phyloP scores from a whole-genome alignment of 1,284 basidiomycete species.

The Gastroboletus turbinatus region DNA sequence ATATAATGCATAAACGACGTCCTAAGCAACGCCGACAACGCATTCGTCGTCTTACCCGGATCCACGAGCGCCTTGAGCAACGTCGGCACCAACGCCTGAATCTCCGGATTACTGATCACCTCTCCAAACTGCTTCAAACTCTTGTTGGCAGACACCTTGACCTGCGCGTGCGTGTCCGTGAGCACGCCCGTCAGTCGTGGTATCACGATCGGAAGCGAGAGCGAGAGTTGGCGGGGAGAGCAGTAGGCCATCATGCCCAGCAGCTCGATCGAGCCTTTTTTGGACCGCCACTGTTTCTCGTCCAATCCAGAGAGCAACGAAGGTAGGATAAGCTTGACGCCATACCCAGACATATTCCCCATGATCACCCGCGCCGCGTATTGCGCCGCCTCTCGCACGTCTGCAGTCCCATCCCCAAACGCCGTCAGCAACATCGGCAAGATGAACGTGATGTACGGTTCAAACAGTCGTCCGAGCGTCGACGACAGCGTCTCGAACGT shows the following conservation, averaged over 20 bases:
- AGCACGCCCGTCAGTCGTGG: slow-evolving; percentile 93
- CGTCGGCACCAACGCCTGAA: slow-evolving; percentile 88
- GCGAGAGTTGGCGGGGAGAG: slow-evolving; percentile 92
- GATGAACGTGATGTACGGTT: slow-evolving; percentile 90
- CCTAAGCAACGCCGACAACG: slow-evolving; percentile 82
- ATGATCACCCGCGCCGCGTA: slow-evolving; percentile 95
- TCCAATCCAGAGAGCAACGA: slow-evolving; percentile 89
- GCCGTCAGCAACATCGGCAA: slow-evolving; percentile 84
- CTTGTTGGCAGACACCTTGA: slow-evolving; percentile 90
- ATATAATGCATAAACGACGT: slow-evolving; percentile 99
- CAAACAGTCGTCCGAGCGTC: slow-evolving; percentile 87
- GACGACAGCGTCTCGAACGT: slow-evolving; percentile 90
- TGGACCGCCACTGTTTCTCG: slow-evolving; percentile 98
- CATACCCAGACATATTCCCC: slow-evolving; percentile 92
- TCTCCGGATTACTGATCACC: slow-evolving; percentile 92
- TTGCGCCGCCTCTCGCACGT: slow-evolving; percentile 94
- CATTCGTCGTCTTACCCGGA: slow-evolving; percentile 88
- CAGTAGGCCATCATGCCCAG: slow-evolving; percentile 99
- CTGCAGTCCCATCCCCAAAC: slow-evolving; percentile 88
- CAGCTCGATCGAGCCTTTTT: slow-evolving; percentile 97
- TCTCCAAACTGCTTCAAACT: slow-evolving; percentile 98
- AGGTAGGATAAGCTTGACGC: slow-evolving; percentile 94
- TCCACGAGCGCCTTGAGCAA: slow-evolving; percentile 97
- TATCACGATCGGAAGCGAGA: slow-evolving; percentile 95
- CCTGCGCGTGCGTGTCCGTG: slow-evolving; percentile 97